Percentiles rank a stretch among this genome's conserved stretches.
These are phyloP conservation scores for Striga hermonthica DNA, from an alignment of 305 asterid genomes.

Conservation along the genomic window DNA sequence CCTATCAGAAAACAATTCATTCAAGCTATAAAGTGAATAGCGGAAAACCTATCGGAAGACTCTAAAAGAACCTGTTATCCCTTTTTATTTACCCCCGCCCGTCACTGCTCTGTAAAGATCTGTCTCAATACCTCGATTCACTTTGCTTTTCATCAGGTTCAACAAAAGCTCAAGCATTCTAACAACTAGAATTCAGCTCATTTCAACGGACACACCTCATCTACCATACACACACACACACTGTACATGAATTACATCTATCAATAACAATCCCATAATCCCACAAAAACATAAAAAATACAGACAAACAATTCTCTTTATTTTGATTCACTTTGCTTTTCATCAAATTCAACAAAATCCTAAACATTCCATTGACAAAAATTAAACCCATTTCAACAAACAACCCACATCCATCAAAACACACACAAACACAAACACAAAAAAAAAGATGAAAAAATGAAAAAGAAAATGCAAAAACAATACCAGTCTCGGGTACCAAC, in stretches of 20 bases:
- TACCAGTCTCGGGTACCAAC: constrained; percentile 48
- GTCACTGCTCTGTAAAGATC: too few relatives aligned
- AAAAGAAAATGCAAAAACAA: neutral
- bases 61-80: too few relatives aligned
- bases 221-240: neutral
- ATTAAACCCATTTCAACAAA: neutral
- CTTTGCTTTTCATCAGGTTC: neutral
- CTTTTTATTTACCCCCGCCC: too few relatives aligned
- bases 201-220: neutral
- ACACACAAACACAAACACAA: neutral
- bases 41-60: too few relatives aligned
- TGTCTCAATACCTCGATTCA: too few relatives aligned
- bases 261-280: neutral
- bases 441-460: too few relatives aligned
- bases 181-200: neutral
- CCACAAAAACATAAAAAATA: neutral
- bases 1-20: too few relatives aligned
- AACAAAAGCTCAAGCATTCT: neutral
- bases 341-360: neutral
- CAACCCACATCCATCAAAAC: neutral
- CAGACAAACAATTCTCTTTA: neutral
- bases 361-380: neutral
- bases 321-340: neutral
- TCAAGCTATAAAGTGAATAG: too few relatives aligned
- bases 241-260: too few relatives aligned